These are phyloP conservation scores for Lactifluus hygrophoroides DNA, from an alignment of 768 basidiomycete genomes.

Conservation along the genomic window DNA sequence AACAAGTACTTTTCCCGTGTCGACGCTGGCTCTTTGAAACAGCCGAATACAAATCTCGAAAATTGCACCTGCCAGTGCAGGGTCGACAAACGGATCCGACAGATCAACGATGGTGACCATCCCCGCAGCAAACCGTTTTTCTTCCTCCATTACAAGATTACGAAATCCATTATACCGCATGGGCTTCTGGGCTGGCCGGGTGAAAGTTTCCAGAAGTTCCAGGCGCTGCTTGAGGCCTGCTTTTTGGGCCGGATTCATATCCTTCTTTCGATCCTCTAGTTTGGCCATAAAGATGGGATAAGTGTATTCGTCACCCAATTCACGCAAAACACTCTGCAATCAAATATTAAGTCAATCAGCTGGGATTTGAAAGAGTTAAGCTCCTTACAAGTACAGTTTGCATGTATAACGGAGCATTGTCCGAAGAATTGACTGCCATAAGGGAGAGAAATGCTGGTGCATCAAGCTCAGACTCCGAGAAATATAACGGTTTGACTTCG, in stretches of 20 bases:
- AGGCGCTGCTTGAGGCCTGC: conserved; percentile 55
- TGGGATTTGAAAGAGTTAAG: conserved; percentile 7
- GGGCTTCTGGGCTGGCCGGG: conserved; percentile 29
- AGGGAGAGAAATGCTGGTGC: conserved; percentile 61
- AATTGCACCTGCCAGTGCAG: conserved; percentile 54
- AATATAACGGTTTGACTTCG: conserved; percentile 44
- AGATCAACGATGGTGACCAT: conserved; percentile 62
- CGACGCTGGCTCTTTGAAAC: conserved; percentile 52
- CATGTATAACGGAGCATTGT: conserved; percentile 58
- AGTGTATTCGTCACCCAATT: conserved; percentile 51
- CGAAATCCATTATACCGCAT: neutral
- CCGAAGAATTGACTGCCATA: conserved; percentile 62
- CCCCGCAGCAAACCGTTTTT: conserved; percentile 43
- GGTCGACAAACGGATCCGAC: conserved; percentile 66
- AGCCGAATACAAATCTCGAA: conserved; percentile 62
- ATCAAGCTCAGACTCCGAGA: conserved; percentile 55
- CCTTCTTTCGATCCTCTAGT: conserved; percentile 38
- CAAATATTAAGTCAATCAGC: neutral
- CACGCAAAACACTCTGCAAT: conserved; percentile 50
- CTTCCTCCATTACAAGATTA: neutral
- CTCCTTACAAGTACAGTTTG: conserved; percentile 56
- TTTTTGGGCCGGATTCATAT: conserved; percentile 50
- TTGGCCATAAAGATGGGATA: conserved; percentile 41
- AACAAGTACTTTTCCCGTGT: conserved; percentile 58
- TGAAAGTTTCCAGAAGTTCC: conserved; percentile 49